phyloP scores from a whole-genome alignment of 495 filamentous ascomycete species.

The Paragyromitra xinjiangensis region DNA sequence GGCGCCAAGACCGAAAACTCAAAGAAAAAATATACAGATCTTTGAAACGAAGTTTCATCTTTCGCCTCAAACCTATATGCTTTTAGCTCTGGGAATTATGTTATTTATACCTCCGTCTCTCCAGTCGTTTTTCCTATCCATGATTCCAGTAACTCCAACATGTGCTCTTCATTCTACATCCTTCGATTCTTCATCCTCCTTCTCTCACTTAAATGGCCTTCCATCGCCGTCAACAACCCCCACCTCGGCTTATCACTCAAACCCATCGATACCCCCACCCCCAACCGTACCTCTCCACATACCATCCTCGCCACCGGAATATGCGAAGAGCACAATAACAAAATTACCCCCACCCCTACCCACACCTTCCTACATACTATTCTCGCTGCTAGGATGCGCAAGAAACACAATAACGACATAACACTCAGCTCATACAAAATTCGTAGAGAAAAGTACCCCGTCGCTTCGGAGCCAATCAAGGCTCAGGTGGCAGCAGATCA shows the following conservation, averaged over 20 bases:
- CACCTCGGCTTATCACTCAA: background rate
- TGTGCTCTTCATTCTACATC: background rate
- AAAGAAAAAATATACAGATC: background rate
- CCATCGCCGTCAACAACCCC: background rate
- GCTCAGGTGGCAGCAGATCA: background rate
- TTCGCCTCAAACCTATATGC: background rate
- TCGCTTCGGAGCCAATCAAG: background rate
- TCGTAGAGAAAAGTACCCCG: background rate
- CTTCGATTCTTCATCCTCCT: background rate
- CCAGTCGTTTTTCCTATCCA: background rate
- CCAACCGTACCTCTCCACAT: background rate
- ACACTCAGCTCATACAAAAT: background rate
- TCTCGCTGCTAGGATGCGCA: background rate
- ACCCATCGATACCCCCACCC: background rate
- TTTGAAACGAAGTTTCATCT: background rate
- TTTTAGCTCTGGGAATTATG: background rate
- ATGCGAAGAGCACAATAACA: background rate
- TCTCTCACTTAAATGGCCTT: background rate
- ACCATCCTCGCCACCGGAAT: background rate
- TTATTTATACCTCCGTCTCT: background rate
- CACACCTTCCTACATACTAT: background rate
- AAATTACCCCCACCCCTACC: background rate
- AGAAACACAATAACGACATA: background rate
- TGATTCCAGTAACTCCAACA: background rate
- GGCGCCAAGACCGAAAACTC: background rate